phyloP scores from a whole-genome alignment of 2,329 filamentous ascomycete species.

The Neofusicoccum parvum region DNA sequence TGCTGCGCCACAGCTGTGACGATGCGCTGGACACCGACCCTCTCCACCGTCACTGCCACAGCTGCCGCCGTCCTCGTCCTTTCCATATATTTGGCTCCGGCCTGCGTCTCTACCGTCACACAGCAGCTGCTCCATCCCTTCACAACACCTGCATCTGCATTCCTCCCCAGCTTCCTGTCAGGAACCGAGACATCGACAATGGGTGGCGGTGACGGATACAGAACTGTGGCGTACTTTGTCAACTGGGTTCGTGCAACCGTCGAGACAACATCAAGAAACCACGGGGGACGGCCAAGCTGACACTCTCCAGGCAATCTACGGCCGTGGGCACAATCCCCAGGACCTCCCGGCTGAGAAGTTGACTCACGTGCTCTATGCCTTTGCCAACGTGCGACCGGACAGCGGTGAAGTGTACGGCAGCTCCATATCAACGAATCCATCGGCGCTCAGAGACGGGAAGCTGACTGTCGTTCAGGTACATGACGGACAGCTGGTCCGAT shows the following conservation, averaged over 20 bases:
- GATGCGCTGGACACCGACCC: slow-evolving; percentile 13
- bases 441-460: not conserved
- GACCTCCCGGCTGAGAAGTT: slow-evolving; percentile 78
- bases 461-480: slow-evolving; percentile 45
- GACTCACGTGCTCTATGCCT: slow-evolving; percentile 88
- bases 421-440: not conserved
- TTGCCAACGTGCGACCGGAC: slow-evolving; percentile 81
- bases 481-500: slow-evolving; percentile 72
- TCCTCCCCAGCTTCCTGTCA: not conserved
- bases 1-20: slow-evolving; percentile 21
- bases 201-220: slow-evolving; percentile 52
- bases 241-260: slow-evolving; percentile 56
- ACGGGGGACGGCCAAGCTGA: not conserved
- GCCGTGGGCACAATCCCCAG: slow-evolving; percentile 79
- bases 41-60: slow-evolving; percentile 9
- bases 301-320: slow-evolving; percentile 72
- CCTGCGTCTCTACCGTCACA: not conserved
- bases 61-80: not conserved
- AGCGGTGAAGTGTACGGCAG: slow-evolving; percentile 64
- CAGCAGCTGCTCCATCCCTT: not conserved
- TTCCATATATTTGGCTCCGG: slow-evolving; percentile 15
- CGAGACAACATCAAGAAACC: not conserved
- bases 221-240: slow-evolving; percentile 72
- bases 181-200: slow-evolving; percentile 22
- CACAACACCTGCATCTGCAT: not conserved